phyloP scores from a whole-genome alignment of 2,329 filamentous ascomycete genomes.

The Clarireedia homoeocarpa region DNA sequence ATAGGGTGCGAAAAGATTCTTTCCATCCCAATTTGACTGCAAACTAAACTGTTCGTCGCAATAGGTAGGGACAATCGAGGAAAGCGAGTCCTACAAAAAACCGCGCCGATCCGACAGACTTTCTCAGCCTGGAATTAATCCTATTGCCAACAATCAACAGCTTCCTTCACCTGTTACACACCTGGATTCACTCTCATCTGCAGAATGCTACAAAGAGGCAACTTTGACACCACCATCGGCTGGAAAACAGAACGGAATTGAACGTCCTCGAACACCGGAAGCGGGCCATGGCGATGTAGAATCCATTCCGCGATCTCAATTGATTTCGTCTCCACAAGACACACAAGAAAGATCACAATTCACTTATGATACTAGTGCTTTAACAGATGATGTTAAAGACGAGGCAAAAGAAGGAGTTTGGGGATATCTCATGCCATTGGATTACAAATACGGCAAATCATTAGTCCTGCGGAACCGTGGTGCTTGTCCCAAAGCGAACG shows the following conservation, averaged over 20 bases:
- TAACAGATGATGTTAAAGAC: constrained; percentile 78
- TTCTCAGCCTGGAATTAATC: constrained; percentile 46
- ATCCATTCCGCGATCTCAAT: too few relatives aligned
- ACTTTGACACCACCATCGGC: constrained; percentile 67
- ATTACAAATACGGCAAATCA: constrained; percentile 58
- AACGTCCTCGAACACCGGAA: constrained; percentile 34
- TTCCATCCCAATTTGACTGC: neutral
- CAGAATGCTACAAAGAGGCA: constrained; percentile 53
- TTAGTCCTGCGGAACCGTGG: constrained; percentile 70
- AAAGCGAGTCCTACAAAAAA: constrained; percentile 56
- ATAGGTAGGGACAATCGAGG: constrained; percentile 22
- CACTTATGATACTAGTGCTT: constrained; percentile 59
- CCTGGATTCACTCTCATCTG: constrained; percentile 53
- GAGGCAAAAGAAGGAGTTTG: constrained; percentile 72
- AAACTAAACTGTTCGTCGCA: constrained; percentile 16
- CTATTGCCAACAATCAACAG: constrained; percentile 55
- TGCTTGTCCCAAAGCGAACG: constrained; percentile 55
- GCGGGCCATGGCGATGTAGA: neutral
- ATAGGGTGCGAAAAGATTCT: neutral
- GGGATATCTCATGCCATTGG: constrained; percentile 86
- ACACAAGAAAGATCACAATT: constrained; percentile 75
- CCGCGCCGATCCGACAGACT: constrained; percentile 70
- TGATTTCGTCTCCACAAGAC: constrained; percentile 39
- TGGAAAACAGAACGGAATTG: constrained; percentile 46
- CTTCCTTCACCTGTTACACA: constrained; percentile 77